Conservation (phyloP, 345 rosid species). For the Fremontodendron californicum region DNA sequence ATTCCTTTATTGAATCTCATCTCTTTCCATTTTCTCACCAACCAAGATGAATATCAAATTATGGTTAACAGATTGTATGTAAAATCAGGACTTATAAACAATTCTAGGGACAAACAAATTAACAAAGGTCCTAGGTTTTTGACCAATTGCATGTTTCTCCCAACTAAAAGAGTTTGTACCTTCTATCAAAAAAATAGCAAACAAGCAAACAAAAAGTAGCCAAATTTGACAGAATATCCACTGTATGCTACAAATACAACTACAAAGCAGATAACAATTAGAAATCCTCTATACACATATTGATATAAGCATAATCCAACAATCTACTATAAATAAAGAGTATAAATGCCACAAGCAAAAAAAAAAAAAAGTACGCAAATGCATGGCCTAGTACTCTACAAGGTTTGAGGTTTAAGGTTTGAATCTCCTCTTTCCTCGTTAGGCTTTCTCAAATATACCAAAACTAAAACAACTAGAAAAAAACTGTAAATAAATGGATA, state of each 20-base stretch:
- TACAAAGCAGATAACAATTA: neutral
- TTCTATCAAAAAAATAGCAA: neutral
- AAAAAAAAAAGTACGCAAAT: neutral
- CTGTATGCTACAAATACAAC: neutral
- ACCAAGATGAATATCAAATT: conserved; percentile 7
- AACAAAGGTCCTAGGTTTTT: neutral
- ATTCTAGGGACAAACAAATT: neutral
- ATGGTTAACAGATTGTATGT: neutral
- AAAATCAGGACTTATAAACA: neutral
- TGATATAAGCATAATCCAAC: neutral
- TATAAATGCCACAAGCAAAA: neutral
- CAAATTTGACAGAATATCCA: neutral
- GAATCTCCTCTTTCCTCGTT: neutral
- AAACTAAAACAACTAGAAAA: neutral
- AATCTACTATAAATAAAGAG: neutral
- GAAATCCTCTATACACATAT: neutral
- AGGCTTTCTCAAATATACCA: neutral
- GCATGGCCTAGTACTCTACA: neutral
- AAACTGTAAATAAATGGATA: neutral
- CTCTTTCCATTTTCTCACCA: conserved; percentile 7
- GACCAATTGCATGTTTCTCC: neutral
- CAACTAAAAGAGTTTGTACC: no score
- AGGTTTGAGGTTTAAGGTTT: neutral
- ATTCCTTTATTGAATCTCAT: neutral
- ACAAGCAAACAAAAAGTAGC: neutral